phyloP scores from a whole-genome alignment of 2,329 filamentous ascomycete species.

The Rhexocercosporidium sp. region DNA sequence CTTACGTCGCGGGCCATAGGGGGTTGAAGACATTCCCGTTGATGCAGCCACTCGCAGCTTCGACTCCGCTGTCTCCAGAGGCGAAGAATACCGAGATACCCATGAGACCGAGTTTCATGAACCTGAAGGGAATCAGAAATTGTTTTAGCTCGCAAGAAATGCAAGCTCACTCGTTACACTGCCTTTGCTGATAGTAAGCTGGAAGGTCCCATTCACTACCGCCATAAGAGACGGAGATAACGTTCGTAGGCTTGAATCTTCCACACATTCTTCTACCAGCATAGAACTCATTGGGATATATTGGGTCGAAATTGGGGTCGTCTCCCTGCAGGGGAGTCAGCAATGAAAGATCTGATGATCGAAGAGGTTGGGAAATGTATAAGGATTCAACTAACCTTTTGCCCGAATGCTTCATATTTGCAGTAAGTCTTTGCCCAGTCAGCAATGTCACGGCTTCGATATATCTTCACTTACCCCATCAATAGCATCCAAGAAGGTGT shows the following conservation, averaged over 20 bases:
- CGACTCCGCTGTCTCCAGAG: constrained; percentile 51
- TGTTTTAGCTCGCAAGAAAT: not conserved
- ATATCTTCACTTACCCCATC: constrained; percentile 41
- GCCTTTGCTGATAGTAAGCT: constrained; percentile 55
- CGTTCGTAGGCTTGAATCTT: constrained; percentile 16
- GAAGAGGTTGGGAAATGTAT: no score
- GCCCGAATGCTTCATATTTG: constrained; percentile 41
- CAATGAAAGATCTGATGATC: no score
- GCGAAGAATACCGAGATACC: constrained; percentile 52
- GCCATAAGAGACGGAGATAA: constrained; percentile 58
- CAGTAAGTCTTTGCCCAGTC: constrained; percentile 11
- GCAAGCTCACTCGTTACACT: constrained; percentile 50
- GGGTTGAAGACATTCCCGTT: constrained; percentile 54
- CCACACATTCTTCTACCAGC: constrained; percentile 46
- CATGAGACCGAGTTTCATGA: constrained; percentile 55
- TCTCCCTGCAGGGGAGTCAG: not conserved
- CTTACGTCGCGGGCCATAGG: constrained; percentile 53
- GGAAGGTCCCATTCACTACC: constrained; percentile 55
- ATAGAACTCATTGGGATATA: constrained; percentile 38
- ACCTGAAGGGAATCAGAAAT: constrained; percentile 20
- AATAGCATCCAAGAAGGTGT: constrained; percentile 52
- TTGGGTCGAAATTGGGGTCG: constrained; percentile 30
- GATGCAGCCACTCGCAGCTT: constrained; percentile 42
- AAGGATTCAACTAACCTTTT: not conserved
- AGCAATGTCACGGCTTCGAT: not conserved